Evolutionary conservation across 495 filamentous ascomycete species (phyloP).

Genomic region (Penicillium lividum): DNA sequence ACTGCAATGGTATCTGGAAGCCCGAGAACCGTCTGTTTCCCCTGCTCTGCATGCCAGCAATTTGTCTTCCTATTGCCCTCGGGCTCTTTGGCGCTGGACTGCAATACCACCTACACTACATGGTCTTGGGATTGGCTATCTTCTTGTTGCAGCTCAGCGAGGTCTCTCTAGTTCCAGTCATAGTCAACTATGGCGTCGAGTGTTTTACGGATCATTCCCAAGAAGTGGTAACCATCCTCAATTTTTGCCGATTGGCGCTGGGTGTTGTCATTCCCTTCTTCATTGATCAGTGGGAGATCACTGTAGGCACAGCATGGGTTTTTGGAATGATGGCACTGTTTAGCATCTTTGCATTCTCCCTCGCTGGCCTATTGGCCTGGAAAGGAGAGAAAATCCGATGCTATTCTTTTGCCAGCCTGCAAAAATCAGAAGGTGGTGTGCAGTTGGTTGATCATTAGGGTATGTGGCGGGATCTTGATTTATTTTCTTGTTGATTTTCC

Average conservation of each 20-base stretch:
- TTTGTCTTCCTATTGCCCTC: not conserved
- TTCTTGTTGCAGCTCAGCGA: not conserved
- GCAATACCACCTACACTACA: not conserved
- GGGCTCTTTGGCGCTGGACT: not conserved
- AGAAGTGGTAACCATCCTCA: not conserved
- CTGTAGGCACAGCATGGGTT: not conserved
- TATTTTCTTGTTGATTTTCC: not conserved
- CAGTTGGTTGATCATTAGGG: not conserved
- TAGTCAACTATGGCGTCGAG: not conserved
- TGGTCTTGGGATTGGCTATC: not conserved
- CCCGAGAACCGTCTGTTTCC: not conserved
- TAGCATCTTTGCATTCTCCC: not conserved
- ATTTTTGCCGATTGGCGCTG: not conserved
- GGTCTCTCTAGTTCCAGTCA: not conserved
- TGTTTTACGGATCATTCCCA: not conserved
- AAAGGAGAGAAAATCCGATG: not conserved
- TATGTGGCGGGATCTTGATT: not conserved
- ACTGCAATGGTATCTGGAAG: not conserved
- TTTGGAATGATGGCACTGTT: constrained; percentile 2
- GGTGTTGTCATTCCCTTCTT: not conserved
- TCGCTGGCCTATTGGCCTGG: not conserved
- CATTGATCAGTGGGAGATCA: not conserved
- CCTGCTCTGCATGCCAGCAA: not conserved
- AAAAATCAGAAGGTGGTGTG: not conserved
- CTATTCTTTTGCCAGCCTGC: not conserved